Percentiles rank a stretch among this genome's conserved stretches.
These are phyloP conservation scores for Pelargonium nanum DNA, from an alignment of 345 rosid genomes.

Conservation along the genomic window DNA sequence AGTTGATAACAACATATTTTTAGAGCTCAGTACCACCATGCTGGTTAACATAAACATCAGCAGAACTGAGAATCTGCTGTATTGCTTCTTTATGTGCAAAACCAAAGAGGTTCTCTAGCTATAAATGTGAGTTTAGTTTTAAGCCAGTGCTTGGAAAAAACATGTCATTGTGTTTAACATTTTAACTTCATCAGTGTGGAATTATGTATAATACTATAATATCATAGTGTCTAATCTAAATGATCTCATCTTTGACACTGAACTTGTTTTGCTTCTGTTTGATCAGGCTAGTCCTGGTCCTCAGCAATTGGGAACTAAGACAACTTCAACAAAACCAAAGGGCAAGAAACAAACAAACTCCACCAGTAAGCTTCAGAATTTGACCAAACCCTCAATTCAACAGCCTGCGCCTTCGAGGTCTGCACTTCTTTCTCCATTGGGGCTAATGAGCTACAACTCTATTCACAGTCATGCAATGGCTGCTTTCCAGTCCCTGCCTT, in stretches of 20 bases:
- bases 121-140: too few species aligned
- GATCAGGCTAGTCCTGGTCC: background rate
- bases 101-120: too few species aligned
- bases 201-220: too few species aligned
- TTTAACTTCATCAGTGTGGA: too few species aligned
- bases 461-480: constrained; percentile 22
- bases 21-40: too few species aligned
- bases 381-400: constrained; percentile 15
- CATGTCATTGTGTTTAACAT: too few species aligned
- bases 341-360: constrained; percentile 20
- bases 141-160: too few species aligned
- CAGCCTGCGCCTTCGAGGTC: constrained; percentile 11
- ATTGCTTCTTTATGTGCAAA: too few species aligned
- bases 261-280: too few species aligned
- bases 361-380: constrained; percentile 9
- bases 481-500: constrained; percentile 18
- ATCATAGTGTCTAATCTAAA: background rate
- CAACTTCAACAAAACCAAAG: background rate
- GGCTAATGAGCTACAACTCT: constrained; percentile 20
- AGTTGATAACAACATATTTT: too few species aligned
- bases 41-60: background rate
- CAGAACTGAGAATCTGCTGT: too few species aligned
- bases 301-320: background rate
- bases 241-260: too few species aligned
- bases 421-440: constrained; percentile 19